phyloP scores from a whole-genome alignment of 176 grass and related monocot genomes.

The maize (Zea mays) region DNA sequence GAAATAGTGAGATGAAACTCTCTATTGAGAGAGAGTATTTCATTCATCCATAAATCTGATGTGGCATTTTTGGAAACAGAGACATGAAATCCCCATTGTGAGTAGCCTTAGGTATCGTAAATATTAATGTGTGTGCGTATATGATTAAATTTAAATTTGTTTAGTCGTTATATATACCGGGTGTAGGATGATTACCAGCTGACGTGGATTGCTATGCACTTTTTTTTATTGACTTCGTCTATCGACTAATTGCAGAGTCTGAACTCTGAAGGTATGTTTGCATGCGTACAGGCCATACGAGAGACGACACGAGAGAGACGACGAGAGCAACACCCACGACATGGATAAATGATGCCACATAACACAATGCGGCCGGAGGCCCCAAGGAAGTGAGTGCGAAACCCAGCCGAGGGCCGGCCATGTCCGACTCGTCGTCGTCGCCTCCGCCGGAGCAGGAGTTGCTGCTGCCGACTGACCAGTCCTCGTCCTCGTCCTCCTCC shows the following conservation, averaged over 20 bases:
- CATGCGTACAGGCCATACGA: background rate
- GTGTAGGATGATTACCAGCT: too few species aligned
- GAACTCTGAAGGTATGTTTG: background rate
- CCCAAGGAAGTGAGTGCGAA: conserved; percentile 4
- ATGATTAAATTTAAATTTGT: too few species aligned
- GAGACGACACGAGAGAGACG: background rate
- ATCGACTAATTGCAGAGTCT: too few species aligned
- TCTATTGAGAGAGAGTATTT: too few species aligned
- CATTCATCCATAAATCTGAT: too few species aligned
- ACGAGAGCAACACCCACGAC: background rate
- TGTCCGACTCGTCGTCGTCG: conserved; percentile 36
- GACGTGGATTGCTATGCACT: background rate
- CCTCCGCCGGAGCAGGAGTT: conserved; percentile 5
- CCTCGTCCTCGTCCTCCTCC: conserved; percentile 27
- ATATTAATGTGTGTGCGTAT: too few species aligned
- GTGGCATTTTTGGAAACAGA: too few species aligned
- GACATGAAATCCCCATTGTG: too few species aligned
- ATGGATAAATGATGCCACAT: background rate
- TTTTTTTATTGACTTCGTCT: too few species aligned
- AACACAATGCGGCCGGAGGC: conserved; percentile 21
- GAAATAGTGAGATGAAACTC: too few species aligned
- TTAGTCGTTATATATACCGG: too few species aligned
- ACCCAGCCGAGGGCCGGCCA: background rate
- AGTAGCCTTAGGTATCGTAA: too few species aligned
- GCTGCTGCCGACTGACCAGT: background rate